Base-by-base conservation (phyloP, 2,329 filamentous ascomycete genomes). In the Penicillium sp. region DNA sequence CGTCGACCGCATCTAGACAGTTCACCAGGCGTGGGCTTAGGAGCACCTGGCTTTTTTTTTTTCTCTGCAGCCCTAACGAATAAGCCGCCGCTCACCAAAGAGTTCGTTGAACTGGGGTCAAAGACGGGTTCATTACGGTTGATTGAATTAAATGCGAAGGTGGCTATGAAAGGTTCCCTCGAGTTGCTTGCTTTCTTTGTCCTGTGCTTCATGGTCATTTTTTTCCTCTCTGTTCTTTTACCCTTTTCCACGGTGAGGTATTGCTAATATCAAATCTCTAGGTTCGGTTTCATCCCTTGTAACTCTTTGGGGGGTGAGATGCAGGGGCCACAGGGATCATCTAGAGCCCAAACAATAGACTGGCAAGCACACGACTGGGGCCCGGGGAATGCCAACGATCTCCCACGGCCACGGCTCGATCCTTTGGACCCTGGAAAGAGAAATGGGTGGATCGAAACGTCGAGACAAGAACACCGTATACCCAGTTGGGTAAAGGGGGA, bases 381-480 rank as follows among this genome's bases (percentile, higher is more conserved):
- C 21, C 18, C 26, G 36, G 34, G 41, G 15, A 42, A 24, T 49
- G 29, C 36, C 55, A 59, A 53, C 57, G 57, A 54, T 52, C 53
- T 53, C 38, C 33, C 15, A 33, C 18, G 18, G 51, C 51, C 50
- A 54, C 52, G 54, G 54, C 47, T 53, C 51, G 38, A 59, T 61
- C 61, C 54, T 56, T 18, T 49, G 51, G 53, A 57, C 59, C 57
- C 59, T 54, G 49, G 47, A 29, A 29, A 58, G 1, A 53, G 56
- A 12, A 54, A 21, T 21, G 18, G 49, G 59, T 57, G 57, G 60
- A 57, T 60, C 59, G 38, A 52, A 52, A 54, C 53, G 55, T 53
- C 52, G 48, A 45, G 47, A 49, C 53, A 60, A 54, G 52, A 34
- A 23, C 28, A 61, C 59, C 57, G 44, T 63, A 56, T 60, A 51